Evolutionary conservation across 1,284 basidiomycete genomes (phyloP).

Genomic region (Afroboletus lepidellus): DNA sequence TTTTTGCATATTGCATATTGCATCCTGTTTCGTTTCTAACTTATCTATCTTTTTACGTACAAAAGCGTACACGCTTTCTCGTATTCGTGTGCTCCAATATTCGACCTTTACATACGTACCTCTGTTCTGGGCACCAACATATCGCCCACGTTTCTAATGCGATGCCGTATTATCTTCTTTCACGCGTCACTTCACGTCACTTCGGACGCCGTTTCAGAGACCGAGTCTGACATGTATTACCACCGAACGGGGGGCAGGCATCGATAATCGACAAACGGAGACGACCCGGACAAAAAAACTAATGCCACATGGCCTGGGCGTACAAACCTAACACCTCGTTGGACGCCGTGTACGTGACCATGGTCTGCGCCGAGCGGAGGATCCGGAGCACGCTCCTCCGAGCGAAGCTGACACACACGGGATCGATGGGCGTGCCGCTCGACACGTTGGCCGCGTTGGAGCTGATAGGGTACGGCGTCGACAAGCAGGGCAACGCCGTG

Average conservation of each 20-base stretch:
- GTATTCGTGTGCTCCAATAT: background rate
- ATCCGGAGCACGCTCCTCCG: no score
- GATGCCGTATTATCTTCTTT: no score
- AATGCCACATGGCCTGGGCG: background rate
- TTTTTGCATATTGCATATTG: background rate
- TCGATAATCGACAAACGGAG: background rate
- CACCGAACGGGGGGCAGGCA: background rate
- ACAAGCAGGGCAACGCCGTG: conserved; percentile 45
- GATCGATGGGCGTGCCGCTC: background rate
- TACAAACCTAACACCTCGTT: background rate
- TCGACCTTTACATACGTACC: background rate
- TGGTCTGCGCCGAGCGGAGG: no score
- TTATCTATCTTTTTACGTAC: conserved; percentile 22
- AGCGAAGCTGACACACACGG: no score
- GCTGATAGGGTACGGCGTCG: no score
- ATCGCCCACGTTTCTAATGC: conserved; percentile 6
- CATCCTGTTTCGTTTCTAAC: no score
- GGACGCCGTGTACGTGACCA: no score
- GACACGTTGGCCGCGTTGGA: no score
- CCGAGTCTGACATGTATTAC: background rate
- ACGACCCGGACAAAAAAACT: background rate
- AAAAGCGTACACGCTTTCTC: background rate
- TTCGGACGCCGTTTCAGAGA: background rate
- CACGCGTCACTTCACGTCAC: background rate
- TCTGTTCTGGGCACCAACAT: background rate